Conservation (phyloP, 2,329 filamentous ascomycete genomes). For the Verticillium nubilum region DNA sequence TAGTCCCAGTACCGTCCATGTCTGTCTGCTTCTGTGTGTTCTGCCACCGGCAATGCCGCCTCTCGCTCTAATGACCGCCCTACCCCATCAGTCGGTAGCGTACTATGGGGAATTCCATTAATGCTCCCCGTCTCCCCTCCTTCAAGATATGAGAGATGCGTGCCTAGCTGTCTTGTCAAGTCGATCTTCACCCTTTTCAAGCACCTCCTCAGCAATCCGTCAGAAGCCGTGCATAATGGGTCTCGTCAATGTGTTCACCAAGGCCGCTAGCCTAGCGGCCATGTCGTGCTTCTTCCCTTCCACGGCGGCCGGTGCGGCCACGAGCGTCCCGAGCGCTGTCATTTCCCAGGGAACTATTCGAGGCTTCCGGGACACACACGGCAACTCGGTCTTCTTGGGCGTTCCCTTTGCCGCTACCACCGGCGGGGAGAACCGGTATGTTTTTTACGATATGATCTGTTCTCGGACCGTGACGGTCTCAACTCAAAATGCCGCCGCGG, state of each 20-base stretch:
- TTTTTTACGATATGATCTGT: conserved; percentile 4
- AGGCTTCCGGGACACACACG: conserved; percentile 27
- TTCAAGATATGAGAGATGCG: not conserved
- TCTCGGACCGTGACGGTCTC: not conserved
- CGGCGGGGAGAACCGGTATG: conserved; percentile 27
- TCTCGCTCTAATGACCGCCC: not conserved
- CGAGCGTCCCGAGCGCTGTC: conserved; percentile 5
- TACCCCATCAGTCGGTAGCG: conserved; percentile 1
- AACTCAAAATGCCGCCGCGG: not conserved
- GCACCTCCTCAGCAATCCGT: not conserved
- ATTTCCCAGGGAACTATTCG: conserved; percentile 24
- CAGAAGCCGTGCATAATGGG: conserved; percentile 3
- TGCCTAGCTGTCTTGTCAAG: not conserved
- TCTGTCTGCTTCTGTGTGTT: too few species aligned
- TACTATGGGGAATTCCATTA: not conserved
- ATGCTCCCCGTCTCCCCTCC: not conserved
- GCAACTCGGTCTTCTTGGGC: conserved; percentile 29
- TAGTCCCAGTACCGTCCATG: not conserved
- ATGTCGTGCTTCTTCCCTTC: conserved; percentile 1
- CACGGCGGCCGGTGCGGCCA: not conserved
- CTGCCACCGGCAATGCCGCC: not conserved
- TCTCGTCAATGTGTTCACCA: conserved; percentile 2
- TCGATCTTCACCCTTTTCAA: not conserved
- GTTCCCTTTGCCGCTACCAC: conserved; percentile 33
- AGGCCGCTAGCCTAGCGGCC: not conserved